Evolutionary conservation across 2,329 filamentous ascomycete species (phyloP).

Genomic region (Paecilomyces variotii): DNA sequence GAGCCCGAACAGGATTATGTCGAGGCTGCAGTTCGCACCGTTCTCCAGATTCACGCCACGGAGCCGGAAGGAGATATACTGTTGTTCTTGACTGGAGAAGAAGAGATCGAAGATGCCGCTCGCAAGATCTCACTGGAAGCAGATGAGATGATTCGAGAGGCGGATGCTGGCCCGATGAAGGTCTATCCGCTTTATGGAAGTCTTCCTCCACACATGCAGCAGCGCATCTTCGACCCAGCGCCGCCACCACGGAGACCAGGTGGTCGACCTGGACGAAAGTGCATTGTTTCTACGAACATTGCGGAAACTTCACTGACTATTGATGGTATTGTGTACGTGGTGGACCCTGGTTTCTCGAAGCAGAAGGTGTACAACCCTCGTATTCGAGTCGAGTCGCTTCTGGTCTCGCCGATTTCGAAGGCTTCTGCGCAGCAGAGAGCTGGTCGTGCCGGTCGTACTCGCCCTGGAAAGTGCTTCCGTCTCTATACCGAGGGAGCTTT

Average conservation of each 20-base stretch:
- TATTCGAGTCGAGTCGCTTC: slow-evolving; percentile 87
- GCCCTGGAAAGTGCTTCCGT: slow-evolving; percentile 96
- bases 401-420: slow-evolving; percentile 98
- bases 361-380: slow-evolving; percentile 99
- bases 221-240: slow-evolving; percentile 87
- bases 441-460: slow-evolving; percentile 97
- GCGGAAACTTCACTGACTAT: slow-evolving; percentile 97
- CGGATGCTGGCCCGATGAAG: slow-evolving; percentile 78
- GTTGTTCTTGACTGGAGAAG: slow-evolving; percentile 92
- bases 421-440: slow-evolving; percentile 94
- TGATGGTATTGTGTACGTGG: slow-evolving; percentile 96
- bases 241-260: slow-evolving; percentile 64
- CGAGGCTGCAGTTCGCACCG: slow-evolving; percentile 87
- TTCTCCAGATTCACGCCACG: slow-evolving; percentile 90
- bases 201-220: slow-evolving; percentile 84
- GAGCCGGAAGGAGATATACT: slow-evolving; percentile 90
- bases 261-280: slow-evolving; percentile 83
- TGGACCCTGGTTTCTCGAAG: slow-evolving; percentile 98
- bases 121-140: slow-evolving; percentile 84
- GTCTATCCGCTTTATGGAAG: slow-evolving; percentile 94
- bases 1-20: slow-evolving; percentile 96
- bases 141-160: slow-evolving; percentile 86
- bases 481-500: slow-evolving; percentile 93
- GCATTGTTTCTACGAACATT: slow-evolving; percentile 93
- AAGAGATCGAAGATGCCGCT: slow-evolving; percentile 95